Base-by-base conservation (phyloP, 352 stramenopile genomes). In the Phytophthora aleatoria region DNA sequence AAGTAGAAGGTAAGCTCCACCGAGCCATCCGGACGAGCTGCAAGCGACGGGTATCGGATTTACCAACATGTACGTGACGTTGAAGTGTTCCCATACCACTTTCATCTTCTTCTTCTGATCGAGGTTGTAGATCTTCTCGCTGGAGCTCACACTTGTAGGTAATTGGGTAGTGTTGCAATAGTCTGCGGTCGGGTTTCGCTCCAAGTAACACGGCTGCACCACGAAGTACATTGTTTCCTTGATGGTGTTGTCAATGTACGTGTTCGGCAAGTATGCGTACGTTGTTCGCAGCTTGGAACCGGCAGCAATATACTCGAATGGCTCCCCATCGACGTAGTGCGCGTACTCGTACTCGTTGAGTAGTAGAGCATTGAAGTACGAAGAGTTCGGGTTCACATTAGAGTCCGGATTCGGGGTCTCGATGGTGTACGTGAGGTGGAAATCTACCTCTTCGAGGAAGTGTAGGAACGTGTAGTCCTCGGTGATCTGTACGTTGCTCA, bases 31-130 rank as follows among this genome's bases (percentile, higher is more conserved):
- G 0, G 81, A 89, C 8, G 65, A 70, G 2, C 63, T 68, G 51
- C 81, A 90, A 2, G 67, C 56, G 26, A 87, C 75, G 15, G 81
- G 81, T 77, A 83, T 88, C 5, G 81, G 81, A 47, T 90, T 90
- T 27, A 87, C 79, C 3, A 74, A 85, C 47, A 90, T 27, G 15
- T 64, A 75, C 10, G 54, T 66, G 49, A 82, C 51, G 39, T 63
- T 64, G 27, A 69, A 73, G 10, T 65, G 13, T 33, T 69, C 60
- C 55, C 51, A 60, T 0, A 24, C 38, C 3, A 10, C 16, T 30
- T 69, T 59, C 69, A 73, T 76, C n/a, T 67, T 69, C 15, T 64
- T 61, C 48, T 60, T 53, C 12, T 75, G 67, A 9, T 65, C 69
- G 1, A 89, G 68, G 24, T 78, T 70, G 57, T 79, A 89, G 0